These are phyloP conservation scores for Acidomyces sp. DNA, from an alignment of 495 filamentous ascomycete species.

Conservation along the genomic window DNA sequence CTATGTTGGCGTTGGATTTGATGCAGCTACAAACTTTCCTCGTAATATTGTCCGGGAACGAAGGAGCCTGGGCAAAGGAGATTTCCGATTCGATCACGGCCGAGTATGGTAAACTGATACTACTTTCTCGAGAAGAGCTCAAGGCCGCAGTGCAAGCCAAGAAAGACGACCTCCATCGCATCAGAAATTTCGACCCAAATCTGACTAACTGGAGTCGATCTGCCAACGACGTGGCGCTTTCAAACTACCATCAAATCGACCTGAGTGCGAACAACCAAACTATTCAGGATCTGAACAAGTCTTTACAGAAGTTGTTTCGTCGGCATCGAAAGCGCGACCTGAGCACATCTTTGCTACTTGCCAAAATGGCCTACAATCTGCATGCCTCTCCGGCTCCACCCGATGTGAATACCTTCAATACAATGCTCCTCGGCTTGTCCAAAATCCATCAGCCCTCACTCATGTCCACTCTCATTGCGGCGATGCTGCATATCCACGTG, in stretches of 20 bases:
- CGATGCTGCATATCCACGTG: slow-evolving; percentile 35
- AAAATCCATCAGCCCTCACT: slow-evolving; percentile 37
- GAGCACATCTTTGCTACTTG: slow-evolving; percentile 24
- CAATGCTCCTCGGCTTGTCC: slow-evolving; percentile 45
- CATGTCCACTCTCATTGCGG: slow-evolving; percentile 40
- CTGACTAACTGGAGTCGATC: slow-evolving; percentile 2
- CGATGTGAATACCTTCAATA: slow-evolving; percentile 51
- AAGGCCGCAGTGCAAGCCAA: not conserved
- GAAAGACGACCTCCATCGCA: not conserved
- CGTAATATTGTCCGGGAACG: slow-evolving; percentile 8
- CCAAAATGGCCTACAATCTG: slow-evolving; percentile 55
- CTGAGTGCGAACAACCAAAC: slow-evolving; percentile 15
- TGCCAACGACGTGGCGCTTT: slow-evolving; percentile 4
- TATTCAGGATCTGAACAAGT: slow-evolving; percentile 19
- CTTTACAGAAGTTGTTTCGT: slow-evolving; percentile 12
- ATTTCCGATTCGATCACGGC: slow-evolving; percentile 7
- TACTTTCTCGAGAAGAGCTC: not conserved
- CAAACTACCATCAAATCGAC: slow-evolving; percentile 22
- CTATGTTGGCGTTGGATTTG: slow-evolving; percentile 19
- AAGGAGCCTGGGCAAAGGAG: not conserved
- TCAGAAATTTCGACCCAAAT: not conserved
- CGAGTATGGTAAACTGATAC: slow-evolving; percentile 6
- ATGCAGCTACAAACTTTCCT: slow-evolving; percentile 15
- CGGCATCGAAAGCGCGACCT: not conserved
- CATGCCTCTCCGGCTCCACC: slow-evolving; percentile 44